Evolutionary conservation across 2,329 filamentous ascomycete species (phyloP).

Genomic region (Arthrocladium fulminans): DNA sequence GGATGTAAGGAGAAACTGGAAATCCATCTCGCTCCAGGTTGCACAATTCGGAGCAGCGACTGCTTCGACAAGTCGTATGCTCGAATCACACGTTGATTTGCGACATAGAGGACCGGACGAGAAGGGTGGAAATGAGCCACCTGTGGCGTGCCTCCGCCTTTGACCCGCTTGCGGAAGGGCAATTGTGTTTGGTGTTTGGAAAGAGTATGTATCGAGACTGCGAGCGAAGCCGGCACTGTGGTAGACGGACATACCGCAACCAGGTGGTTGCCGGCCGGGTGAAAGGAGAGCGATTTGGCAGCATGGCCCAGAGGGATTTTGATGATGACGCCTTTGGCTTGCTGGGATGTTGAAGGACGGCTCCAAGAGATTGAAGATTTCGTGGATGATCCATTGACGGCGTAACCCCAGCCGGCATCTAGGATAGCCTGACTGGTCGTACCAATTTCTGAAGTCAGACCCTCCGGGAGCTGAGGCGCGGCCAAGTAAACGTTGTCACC

Average conservation of each 20-base stretch:
- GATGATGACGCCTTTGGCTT: slow-evolving; percentile 66
- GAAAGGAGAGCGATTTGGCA: slow-evolving; percentile 87
- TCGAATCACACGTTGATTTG: slow-evolving; percentile 85
- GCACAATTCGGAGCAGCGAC: slow-evolving; percentile 83
- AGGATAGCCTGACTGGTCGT: slow-evolving; percentile 65
- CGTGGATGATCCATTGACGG: slow-evolving; percentile 54
- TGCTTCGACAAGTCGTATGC: slow-evolving; percentile 90
- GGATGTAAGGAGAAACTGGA: slow-evolving; percentile 89
- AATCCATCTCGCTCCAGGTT: slow-evolving; percentile 91
- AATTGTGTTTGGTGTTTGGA: slow-evolving; percentile 92
- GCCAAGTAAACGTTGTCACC: slow-evolving; percentile 82
- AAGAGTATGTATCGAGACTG: slow-evolving; percentile 88
- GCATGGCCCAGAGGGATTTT: slow-evolving; percentile 69
- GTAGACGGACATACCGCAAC: slow-evolving; percentile 71
- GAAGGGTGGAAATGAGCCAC: slow-evolving; percentile 90
- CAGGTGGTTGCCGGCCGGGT: slow-evolving; percentile 87
- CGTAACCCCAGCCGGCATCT: slow-evolving; percentile 88
- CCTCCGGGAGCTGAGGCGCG: slow-evolving; percentile 49
- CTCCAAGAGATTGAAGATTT: slow-evolving; percentile 68
- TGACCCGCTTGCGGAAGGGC: slow-evolving; percentile 68
- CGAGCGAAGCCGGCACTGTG: slow-evolving; percentile 43
- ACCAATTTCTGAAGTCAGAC: slow-evolving; percentile 61
- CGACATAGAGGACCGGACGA: slow-evolving; percentile 88
- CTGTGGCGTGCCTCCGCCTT: slow-evolving; percentile 68
- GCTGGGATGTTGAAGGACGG: slow-evolving; percentile 63